Evolutionary conservation across 495 filamentous ascomycete genomes (phyloP).

Genomic region (Penicillium robsamsonii): DNA sequence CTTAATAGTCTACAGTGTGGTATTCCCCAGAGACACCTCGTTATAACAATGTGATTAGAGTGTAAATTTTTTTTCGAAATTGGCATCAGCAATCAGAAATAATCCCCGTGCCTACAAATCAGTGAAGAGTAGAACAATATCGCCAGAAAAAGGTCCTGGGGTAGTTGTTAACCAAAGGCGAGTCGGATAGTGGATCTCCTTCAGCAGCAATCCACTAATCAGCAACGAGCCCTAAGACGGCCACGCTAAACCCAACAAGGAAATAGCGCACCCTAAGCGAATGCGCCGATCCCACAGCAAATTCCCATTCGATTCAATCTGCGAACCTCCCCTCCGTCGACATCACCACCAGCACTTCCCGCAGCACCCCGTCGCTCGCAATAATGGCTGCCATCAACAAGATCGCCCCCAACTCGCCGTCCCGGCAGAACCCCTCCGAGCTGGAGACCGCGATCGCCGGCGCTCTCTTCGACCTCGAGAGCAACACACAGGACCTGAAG

Average conservation of each 20-base stretch:
- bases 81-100: background rate
- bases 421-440: conserved; percentile 89
- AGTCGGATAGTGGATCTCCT: conserved; percentile 3
- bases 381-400: conserved; percentile 82
- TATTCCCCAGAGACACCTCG: conserved; percentile 4
- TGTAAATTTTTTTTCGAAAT: conserved; percentile 9
- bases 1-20: conserved; percentile 18
- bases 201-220: background rate
- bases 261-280: conserved; percentile 45
- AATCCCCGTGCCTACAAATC: background rate
- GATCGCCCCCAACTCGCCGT: conserved; percentile 95
- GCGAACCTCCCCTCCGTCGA: conserved; percentile 37
- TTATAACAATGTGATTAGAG: conserved; percentile 8
- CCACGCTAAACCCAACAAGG: conserved; percentile 26
- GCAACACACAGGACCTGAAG: conserved; percentile 95
- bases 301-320: conserved; percentile 35
- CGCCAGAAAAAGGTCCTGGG: background rate
- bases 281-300: conserved; percentile 42
- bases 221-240: conserved; percentile 11
- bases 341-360: conserved; percentile 39
- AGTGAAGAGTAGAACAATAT: background rate
- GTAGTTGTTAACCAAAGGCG: conserved; percentile 15
- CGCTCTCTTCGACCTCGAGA: conserved; percentile 97
- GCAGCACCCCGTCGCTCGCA: conserved; percentile 45
- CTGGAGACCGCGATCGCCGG: conserved; percentile 90